phyloP scores from a whole-genome alignment of 805 yeast genomes.

The Candida khao-thaluensis region DNA sequence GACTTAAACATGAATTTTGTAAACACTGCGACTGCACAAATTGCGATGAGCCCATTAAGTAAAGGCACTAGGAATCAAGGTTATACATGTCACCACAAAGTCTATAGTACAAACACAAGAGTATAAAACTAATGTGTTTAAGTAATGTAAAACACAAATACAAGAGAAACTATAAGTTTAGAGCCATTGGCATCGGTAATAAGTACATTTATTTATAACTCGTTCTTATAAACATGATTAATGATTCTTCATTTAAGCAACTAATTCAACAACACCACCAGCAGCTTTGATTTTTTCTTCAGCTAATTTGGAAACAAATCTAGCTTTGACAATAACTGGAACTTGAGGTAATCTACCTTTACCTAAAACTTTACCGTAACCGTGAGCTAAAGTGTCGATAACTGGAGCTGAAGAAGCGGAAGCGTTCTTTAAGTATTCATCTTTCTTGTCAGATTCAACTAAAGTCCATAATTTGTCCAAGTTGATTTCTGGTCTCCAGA shows the following conservation, averaged over 20 bases:
- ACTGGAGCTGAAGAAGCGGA: slow-evolving; percentile 94
- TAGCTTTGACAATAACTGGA: slow-evolving; percentile 98
- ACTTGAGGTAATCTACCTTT: slow-evolving; percentile 98
- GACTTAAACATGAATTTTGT: slow-evolving; percentile 5
- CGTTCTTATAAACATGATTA: slow-evolving; percentile 11
- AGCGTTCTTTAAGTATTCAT: slow-evolving; percentile 82
- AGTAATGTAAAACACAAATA: no score
- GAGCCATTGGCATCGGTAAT: neutral
- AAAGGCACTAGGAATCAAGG: no score
- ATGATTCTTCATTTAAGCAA: slow-evolving; percentile 64
- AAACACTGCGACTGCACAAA: slow-evolving; percentile 15
- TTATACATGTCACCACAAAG: no score
- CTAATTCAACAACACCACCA: slow-evolving; percentile 99
- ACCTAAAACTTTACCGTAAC: slow-evolving; percentile 99
- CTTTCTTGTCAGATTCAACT: slow-evolving; percentile 91
- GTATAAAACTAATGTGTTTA: no score
- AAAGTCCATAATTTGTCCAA: slow-evolving; percentile 98
- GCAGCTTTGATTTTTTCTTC: slow-evolving; percentile 99
- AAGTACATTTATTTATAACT: slow-evolving; percentile 12
- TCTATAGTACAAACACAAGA: no score
- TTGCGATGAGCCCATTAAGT: slow-evolving; percentile 3
- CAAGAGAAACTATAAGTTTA: no score
- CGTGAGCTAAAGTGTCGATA: slow-evolving; percentile 98
- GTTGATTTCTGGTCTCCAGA: slow-evolving; percentile 98
- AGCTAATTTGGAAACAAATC: slow-evolving; percentile 98